Conservation (phyloP, 1,139 yeast genomes). For the Diutina ranongensis region DNA sequence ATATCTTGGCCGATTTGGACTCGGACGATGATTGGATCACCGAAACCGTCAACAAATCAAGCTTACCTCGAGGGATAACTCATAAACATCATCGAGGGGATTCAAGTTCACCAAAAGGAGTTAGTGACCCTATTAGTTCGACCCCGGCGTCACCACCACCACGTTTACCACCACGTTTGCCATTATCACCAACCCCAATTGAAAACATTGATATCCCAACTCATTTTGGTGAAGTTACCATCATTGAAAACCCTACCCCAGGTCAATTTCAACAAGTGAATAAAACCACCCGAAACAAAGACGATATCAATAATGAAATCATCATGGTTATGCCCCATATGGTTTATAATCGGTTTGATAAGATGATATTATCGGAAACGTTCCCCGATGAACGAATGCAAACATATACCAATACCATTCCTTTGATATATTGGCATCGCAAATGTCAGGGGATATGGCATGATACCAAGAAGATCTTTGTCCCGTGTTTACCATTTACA, state of each 20-base stretch:
- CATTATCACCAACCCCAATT: neutral
- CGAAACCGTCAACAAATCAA: too few relatives aligned
- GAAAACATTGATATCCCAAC: too few relatives aligned
- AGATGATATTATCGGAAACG: neutral
- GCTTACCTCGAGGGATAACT: too few relatives aligned
- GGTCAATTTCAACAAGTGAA: neutral
- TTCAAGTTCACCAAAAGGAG: neutral
- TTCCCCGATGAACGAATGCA: neutral
- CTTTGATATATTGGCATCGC: neutral
- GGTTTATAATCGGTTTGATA: neutral
- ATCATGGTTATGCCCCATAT: neutral
- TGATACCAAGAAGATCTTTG: neutral
- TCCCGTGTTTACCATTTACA: neutral
- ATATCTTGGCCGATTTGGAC: neutral
- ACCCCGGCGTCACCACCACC: neutral
- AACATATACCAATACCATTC: neutral
- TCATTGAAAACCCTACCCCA: neutral
- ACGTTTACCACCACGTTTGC: neutral
- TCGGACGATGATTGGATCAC: neutral
- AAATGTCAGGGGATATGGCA: neutral
- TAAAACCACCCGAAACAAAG: neutral
- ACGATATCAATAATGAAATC: neutral
- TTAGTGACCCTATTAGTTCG: neutral
- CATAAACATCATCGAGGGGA: too few relatives aligned
- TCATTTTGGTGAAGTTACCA: neutral